Evolutionary conservation across 805 yeast genomes (phyloP).

Genomic region (Myxozyma monticola): DNA sequence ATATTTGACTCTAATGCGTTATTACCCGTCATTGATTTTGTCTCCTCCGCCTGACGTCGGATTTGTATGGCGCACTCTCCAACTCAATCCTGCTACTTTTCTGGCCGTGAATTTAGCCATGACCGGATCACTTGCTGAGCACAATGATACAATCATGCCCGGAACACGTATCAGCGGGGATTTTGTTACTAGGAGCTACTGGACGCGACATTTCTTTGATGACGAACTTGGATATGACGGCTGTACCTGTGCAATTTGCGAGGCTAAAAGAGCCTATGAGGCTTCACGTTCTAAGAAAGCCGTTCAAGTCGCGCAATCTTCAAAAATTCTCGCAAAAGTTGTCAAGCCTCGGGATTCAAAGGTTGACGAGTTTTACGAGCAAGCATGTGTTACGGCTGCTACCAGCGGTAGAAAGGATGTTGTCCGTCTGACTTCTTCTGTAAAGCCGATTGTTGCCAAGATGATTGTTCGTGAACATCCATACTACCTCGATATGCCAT

Average conservation of each 20-base stretch:
- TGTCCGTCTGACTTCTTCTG: too few species aligned
- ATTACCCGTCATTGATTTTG: constrained; percentile 4
- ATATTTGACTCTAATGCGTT: constrained; percentile 17
- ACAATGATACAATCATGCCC: constrained; percentile 2
- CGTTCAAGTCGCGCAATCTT: too few species aligned
- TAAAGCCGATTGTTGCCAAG: too few species aligned
- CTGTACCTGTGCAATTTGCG: constrained; percentile 18
- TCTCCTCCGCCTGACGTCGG: constrained; percentile 32
- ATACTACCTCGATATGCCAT: too few species aligned
- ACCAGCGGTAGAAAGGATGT: too few species aligned
- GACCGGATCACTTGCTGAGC: constrained; percentile 11
- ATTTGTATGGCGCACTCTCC: constrained; percentile 33
- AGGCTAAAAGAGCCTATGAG: constrained; percentile 1
- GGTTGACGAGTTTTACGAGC: too few species aligned
- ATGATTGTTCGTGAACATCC: too few species aligned
- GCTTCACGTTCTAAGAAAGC: too few species aligned
- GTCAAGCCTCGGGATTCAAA: too few species aligned
- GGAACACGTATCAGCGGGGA: not conserved
- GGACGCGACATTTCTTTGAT: not conserved
- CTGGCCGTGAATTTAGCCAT: constrained; percentile 3
- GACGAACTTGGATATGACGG: constrained; percentile 10
- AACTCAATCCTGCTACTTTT: constrained; percentile 23
- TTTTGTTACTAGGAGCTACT: not conserved
- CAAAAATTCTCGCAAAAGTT: too few species aligned
- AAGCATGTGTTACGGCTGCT: too few species aligned